Base-by-base conservation (phyloP, 2,329 filamentous ascomycete species). In the Dendrostoma leiphaemia region DNA sequence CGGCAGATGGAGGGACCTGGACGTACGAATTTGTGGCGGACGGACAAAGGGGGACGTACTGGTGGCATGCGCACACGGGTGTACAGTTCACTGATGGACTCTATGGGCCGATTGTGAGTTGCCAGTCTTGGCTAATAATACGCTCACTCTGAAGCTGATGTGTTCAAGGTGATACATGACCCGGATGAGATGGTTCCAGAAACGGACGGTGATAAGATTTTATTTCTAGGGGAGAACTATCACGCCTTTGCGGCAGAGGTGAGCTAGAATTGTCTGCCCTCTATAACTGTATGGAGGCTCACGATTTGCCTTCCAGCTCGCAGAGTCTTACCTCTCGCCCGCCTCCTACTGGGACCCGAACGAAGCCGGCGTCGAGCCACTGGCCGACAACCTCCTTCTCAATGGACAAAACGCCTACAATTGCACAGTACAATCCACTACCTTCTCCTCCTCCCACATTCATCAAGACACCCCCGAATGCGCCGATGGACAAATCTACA, bases 61-160 rank as follows among this genome's bases (percentile, higher is more conserved):
- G 67, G 67, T 89, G 88, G 65, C 86, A 89, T 64, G 82, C 79
- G 3, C 86, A 89, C 61, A 76, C 77, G 24, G 71, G 74, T 15
- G 74, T 77, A 32, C 83, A 86, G 61, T 86, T 87, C 58, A 81
- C 81, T 0, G 85, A 88, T 62, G 85, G 85, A 3, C 74, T 85
- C 24, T 84, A 84, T 21, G 82, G 81, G 2, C 78, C 84, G 3
- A 72, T 88, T 45, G 75, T 88, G 29, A 72, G 66, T 57, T 10
- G n/a, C n/a, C n/a, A n/a, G n/a, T n/a, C n/a, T n/a, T n/a, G n/a
- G n/a, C n/a, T n/a, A n/a, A n/a, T n/a, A n/a, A n/a, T n/a, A n/a
- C n/a, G n/a, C n/a, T n/a, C n/a, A n/a, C n/a, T n/a, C n/a, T n/a
- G n/a, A n/a, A n/a, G n/a, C n/a, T n/a, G n/a, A n/a, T n/a, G n/a